Conservation (phyloP, 148 eudicot species). For the Chenopodium quinoa region DNA sequence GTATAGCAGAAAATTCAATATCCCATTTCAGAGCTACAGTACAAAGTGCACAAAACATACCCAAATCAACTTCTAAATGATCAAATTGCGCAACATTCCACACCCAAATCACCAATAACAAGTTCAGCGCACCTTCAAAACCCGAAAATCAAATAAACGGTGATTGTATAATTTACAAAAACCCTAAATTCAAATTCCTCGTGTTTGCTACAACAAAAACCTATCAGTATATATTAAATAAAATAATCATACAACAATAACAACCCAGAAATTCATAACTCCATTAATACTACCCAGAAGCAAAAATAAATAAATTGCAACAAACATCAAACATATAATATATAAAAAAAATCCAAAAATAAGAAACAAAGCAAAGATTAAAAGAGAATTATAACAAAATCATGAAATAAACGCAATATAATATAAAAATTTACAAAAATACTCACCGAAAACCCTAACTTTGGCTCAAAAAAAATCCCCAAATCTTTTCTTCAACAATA, state of each 20-base stretch:
- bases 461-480: neutral
- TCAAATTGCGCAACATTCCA: no score
- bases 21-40: no score
- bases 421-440: neutral
- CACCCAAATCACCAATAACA: no score
- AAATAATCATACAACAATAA: no score
- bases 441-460: neutral
- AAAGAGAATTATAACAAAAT: neutral
- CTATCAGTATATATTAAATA: no score
- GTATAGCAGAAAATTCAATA: no score
- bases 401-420: neutral
- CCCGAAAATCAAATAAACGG: neutral
- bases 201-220: neutral
- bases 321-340: neutral
- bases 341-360: neutral
- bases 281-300: neutral
- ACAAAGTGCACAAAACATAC: no score
- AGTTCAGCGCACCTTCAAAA: neutral
- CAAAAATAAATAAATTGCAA: neutral
- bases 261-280: neutral
- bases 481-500: neutral
- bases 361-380: neutral
- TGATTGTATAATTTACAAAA: no score
- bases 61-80: no score
- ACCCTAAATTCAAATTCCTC: neutral